Conservation (phyloP, 1,139 yeast species). For the Yamadazyma dushanensis region DNA sequence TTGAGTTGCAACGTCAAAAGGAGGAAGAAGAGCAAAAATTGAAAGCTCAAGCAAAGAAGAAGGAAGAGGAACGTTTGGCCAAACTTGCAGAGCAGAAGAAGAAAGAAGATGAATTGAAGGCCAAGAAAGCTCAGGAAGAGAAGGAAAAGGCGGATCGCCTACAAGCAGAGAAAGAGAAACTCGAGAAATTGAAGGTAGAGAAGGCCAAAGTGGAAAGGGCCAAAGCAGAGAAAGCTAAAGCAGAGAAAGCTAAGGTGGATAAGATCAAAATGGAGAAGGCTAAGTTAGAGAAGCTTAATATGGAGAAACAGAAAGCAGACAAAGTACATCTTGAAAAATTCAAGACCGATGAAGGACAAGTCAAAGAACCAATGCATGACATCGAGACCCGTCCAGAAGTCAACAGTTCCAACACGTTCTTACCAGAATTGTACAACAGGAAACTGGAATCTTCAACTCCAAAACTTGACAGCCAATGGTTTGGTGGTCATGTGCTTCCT, state of each 20-base stretch:
- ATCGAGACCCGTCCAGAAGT: neutral
- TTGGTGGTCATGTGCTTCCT: neutral
- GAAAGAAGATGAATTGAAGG: constrained; percentile 19
- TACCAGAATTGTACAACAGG: constrained; percentile 11
- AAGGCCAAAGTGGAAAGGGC: neutral
- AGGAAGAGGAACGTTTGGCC: constrained; percentile 33
- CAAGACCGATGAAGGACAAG: neutral
- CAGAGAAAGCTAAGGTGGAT: neutral
- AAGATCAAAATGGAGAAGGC: constrained; percentile 1
- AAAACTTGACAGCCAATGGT: constrained; percentile 12
- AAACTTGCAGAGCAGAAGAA: constrained; percentile 42
- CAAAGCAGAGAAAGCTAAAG: constrained; percentile 3
- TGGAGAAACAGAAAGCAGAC: too few relatives aligned
- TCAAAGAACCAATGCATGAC: neutral
- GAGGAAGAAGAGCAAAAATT: constrained; percentile 58
- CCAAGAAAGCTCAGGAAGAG: constrained; percentile 1
- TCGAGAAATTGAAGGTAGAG: constrained; percentile 1
- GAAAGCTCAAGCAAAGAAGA: constrained; percentile 40
- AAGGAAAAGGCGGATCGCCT: neutral
- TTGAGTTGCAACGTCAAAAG: constrained; percentile 51
- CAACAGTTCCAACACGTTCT: constrained; percentile 7
- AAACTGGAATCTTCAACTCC: constrained; percentile 15
- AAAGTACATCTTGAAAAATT: too few relatives aligned
- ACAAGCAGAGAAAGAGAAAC: neutral
- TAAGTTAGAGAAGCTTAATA: too few relatives aligned